These are phyloP conservation scores for Fagopyrum tataricum DNA, from an alignment of 148 eudicot genomes.

Conservation along the genomic window DNA sequence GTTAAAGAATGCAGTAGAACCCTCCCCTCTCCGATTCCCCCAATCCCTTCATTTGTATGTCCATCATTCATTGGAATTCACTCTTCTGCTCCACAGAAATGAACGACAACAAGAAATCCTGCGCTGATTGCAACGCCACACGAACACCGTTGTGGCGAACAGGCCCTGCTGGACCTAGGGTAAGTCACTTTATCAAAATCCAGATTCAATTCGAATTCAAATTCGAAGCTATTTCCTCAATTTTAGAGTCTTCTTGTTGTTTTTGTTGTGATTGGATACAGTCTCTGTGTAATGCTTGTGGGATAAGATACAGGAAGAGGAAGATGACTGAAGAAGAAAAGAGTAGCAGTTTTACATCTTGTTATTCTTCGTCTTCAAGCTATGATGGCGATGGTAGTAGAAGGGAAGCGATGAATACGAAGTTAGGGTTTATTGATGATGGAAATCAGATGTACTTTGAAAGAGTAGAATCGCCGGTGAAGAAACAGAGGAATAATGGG, in stretches of 20 bases:
- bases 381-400: slow-evolving; percentile 9
- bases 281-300: slow-evolving; percentile 75
- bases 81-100: background rate
- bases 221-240: background rate
- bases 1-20: no score
- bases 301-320: slow-evolving; percentile 56
- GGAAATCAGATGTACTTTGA: slow-evolving; percentile 19
- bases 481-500: slow-evolving; percentile 24
- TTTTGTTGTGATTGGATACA: slow-evolving; percentile 12
- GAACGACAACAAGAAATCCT: slow-evolving; percentile 30
- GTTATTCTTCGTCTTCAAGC: background rate
- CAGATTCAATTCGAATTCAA: background rate
- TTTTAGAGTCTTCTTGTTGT: background rate
- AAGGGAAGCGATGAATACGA: slow-evolving; percentile 22
- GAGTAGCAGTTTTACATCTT: background rate
- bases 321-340: slow-evolving; percentile 17
- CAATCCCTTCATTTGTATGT: no score
- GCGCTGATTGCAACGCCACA: slow-evolving; percentile 28
- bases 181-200: slow-evolving; percentile 11
- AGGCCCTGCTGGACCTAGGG: slow-evolving; percentile 72
- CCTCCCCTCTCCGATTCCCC: no score
- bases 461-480: slow-evolving; percentile 3
- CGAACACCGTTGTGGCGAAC: slow-evolving; percentile 62
- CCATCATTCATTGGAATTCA: background rate
- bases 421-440: slow-evolving; percentile 13